Evolutionary conservation across 169 alveolate species (phyloP).

Genomic region (Cryptosporidium felis): DNA sequence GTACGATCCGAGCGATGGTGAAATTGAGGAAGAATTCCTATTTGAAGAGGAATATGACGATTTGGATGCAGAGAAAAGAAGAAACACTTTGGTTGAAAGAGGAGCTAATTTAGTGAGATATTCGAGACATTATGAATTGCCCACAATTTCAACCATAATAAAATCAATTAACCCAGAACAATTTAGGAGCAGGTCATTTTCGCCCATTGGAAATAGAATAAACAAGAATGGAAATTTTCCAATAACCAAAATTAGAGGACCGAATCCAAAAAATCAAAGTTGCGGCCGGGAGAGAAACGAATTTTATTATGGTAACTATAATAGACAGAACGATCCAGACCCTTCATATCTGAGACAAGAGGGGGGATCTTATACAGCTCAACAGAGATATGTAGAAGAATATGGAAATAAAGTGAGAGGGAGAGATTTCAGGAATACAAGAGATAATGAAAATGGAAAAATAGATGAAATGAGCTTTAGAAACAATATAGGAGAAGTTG

Average conservation of each 20-base stretch:
- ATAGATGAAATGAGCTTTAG: neutral
- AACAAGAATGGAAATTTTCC: neutral
- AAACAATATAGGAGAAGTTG: neutral
- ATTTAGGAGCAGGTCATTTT: slow-evolving; percentile 58
- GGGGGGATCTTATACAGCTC: too few relatives aligned
- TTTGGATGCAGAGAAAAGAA: slow-evolving; percentile 38
- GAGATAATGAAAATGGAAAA: neutral
- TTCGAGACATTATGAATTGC: slow-evolving; percentile 56
- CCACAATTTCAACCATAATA: slow-evolving; percentile 54
- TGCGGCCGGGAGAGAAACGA: neutral
- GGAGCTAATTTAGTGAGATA: slow-evolving; percentile 65
- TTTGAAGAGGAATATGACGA: slow-evolving; percentile 67
- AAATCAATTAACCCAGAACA: slow-evolving; percentile 67
- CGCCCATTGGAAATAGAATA: neutral
- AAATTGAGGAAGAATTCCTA: slow-evolving; percentile 50
- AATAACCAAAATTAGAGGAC: too few relatives aligned
- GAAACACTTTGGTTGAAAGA: slow-evolving; percentile 10
- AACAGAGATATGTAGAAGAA: too few relatives aligned
- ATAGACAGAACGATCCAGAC: neutral
- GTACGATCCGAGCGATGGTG: slow-evolving; percentile 67
- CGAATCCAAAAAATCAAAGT: too few relatives aligned
- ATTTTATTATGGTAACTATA: neutral
- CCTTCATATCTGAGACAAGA: too few relatives aligned
- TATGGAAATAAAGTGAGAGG: neutral
- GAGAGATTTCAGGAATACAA: neutral